Evolutionary conservation across 768 basidiomycete species (phyloP).

Genomic region (Naganishia kalamii): DNA sequence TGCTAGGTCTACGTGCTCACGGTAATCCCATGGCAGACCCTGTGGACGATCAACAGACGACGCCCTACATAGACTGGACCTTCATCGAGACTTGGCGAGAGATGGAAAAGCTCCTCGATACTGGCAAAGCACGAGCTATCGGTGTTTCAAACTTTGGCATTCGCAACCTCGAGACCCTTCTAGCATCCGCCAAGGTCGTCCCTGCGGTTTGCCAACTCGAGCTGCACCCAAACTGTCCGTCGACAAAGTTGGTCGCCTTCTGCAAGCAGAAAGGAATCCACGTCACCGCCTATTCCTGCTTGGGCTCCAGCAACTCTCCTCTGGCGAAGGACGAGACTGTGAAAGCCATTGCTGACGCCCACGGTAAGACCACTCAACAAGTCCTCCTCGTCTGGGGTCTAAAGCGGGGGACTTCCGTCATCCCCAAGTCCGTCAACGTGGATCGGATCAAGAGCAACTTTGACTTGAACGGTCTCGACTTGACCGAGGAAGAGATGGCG

Average conservation of each 20-base stretch:
- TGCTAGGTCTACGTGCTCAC: background rate
- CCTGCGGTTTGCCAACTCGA: slow-evolving; percentile 65
- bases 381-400: slow-evolving; percentile 56
- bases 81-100: slow-evolving; percentile 73
- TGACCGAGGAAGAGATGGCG: slow-evolving; percentile 27
- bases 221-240: slow-evolving; percentile 55
- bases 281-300: slow-evolving; percentile 62
- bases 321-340: slow-evolving; percentile 36
- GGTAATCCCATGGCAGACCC: background rate
- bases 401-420: slow-evolving; percentile 47
- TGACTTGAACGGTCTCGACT: slow-evolving; percentile 25
- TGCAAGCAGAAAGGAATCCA: slow-evolving; percentile 58
- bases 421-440: slow-evolving; percentile 31
- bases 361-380: slow-evolving; percentile 53
- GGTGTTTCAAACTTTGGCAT: slow-evolving; percentile 72
- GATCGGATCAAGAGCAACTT: slow-evolving; percentile 30
- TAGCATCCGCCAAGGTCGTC: slow-evolving; percentile 58
- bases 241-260: slow-evolving; percentile 56
- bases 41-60: slow-evolving; percentile 21
- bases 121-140: slow-evolving; percentile 45
- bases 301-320: slow-evolving; percentile 45
- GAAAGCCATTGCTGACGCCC: slow-evolving; percentile 38
- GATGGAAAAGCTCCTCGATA: slow-evolving; percentile 62
- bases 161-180: slow-evolving; percentile 63
- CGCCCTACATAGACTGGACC: slow-evolving; percentile 55